phyloP scores from a whole-genome alignment of 106 monocot genomes.

The Triglochin maritima region DNA sequence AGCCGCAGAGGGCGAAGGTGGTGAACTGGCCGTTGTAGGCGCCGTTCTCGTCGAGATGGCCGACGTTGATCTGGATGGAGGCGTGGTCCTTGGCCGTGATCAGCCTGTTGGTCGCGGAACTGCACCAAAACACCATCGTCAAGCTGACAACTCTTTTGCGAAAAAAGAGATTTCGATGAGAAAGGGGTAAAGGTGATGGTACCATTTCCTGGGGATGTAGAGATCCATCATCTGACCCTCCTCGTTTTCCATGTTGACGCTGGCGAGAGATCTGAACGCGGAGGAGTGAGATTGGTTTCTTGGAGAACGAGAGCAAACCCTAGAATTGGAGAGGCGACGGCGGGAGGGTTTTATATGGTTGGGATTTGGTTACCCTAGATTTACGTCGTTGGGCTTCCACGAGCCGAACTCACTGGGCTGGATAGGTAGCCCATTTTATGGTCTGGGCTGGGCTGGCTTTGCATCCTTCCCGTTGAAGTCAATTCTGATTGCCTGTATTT shows the following conservation, averaged over 20 bases:
- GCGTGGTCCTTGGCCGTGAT: slow-evolving; percentile 96
- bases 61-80: slow-evolving; percentile 76
- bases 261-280: too few species aligned
- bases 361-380: too few species aligned
- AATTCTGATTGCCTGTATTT: too few species aligned
- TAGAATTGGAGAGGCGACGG: too few species aligned
- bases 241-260: slow-evolving; percentile 63
- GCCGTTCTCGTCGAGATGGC: slow-evolving; percentile 75
- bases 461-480: too few species aligned
- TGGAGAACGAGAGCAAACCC: too few species aligned
- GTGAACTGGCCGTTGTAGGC: slow-evolving; percentile 59
- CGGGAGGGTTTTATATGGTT: too few species aligned
- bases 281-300: too few species aligned
- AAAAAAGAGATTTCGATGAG: neutral
- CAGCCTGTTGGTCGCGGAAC: slow-evolving; percentile 84
- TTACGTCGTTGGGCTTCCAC: too few species aligned
- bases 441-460: too few species aligned
- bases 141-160: neutral
- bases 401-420: too few species aligned
- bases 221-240: slow-evolving; percentile 67
- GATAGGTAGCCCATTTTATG: too few species aligned
- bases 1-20: slow-evolving; percentile 75
- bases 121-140: slow-evolving; percentile 8
- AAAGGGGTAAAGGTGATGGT: neutral
- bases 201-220: slow-evolving; percentile 89